Evolutionary conservation across 257 asterid species (phyloP), one percentile per base, ranked within the genome.

Genomic region (Sherardia arvensis): DNA sequence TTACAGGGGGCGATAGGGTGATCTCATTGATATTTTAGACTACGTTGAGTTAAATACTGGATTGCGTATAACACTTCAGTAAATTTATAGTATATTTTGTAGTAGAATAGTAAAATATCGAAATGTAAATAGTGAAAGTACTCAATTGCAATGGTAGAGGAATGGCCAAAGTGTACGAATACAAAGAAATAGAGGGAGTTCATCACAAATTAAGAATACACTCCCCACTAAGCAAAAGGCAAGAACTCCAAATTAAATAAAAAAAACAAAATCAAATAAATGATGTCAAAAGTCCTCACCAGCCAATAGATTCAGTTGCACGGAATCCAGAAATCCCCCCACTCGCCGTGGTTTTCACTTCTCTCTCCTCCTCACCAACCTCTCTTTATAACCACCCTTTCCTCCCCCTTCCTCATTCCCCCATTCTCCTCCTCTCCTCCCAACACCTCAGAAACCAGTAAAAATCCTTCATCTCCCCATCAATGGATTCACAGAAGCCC

Each of bases 291-390:
- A 54, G 61, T 60, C 55, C 18, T 0, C 26, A 18, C 58, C 45
- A 58, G 79, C 79, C 84, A 76, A 76, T 76, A 72, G 79, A 76
- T 73, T 73, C 79, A 70, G 67, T 64, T 47, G 69, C 77, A 70
- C 76, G 65, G 79, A 77, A 73, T 70, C 68, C 55, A 20, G 64
- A 65, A 49, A 71, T 32, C 72, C 40, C 14, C 51, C 8, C 53
- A 43, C 60, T 53, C 51, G 63, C 72, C 76, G 68, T 73, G 68
- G 71, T 59, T 70, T 74, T 47, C 71, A 66, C 71, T 66, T 69
- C 33, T 69, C 53, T 62, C 21, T 15, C 33, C 12, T 30, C 18
- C 47, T 21, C 29, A 1, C n/a, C n/a, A 21, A 18, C 51, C 54
- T 55, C 34, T 8, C 23, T 29, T 36, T 4, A 8, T 3, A 38